Evolutionary conservation across 805 yeast genomes (phyloP), one percentile per base, ranked within the genome.

Genomic region (Danielozyma ontarioensis): DNA sequence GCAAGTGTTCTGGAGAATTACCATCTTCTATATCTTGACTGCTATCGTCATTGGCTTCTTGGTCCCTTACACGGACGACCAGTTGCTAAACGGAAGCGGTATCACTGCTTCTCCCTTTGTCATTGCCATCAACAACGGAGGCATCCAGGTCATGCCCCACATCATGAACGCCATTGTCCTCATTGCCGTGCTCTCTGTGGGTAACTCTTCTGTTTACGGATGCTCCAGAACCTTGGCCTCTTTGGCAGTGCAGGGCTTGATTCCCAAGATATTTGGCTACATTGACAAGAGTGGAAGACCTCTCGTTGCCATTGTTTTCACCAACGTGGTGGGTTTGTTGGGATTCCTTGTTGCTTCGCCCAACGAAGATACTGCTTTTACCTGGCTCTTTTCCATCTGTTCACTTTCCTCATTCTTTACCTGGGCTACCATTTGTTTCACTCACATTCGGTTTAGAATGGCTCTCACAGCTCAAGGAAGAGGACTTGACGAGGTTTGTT

Each of bases 71-170:
- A 49, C 48, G 30, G 64, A 57, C 32, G 37, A 41, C 8, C 34
- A 48, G 17, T 57, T 62, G 43, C 50, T 59, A 32, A 59, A 68
- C 50, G 78, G 79, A 28, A 48, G 71, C 1, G 76, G 76, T 43
- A 72, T 76, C 27, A 58, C 78, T 18, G 80, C 85, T 18, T 82
- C 89, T 13, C 90, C 90, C 17, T 82, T 81, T 51, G 89, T 82
- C 44, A 70, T 82, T 56, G 87, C 89, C 26, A 74, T 81, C 36
- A 62, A 69, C 19, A 61, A 69, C 34, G 83, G 76, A 18, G 80
- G 82, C 45, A 76, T 82, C 43, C 62, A 61, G 31, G 83, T 76
- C 27, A 68, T 81, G 31, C 89, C 89, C 32, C 76, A 80, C 33
- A 74, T 83, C 41, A 80, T 83, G 65, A 83, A 83, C 52, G 85